Percentiles rank a stretch among this genome's conserved stretches.
phyloP scores from a whole-genome alignment of 106 monocot species.

The Allium cepa region DNA sequence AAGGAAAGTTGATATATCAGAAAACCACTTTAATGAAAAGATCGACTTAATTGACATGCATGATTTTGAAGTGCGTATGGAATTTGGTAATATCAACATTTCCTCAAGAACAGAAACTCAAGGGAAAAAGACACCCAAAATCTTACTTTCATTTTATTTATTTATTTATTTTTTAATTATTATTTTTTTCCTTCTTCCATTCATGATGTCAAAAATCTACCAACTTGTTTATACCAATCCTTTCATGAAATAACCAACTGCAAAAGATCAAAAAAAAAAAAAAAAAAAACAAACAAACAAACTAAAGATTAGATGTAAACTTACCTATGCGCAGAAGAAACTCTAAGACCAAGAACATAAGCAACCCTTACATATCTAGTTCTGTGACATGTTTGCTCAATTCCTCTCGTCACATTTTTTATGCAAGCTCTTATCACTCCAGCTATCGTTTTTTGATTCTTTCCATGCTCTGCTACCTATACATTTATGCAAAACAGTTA shows the following conservation, averaged over 20 bases:
- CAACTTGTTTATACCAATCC: no score
- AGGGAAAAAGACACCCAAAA: no score
- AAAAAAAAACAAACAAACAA: background rate
- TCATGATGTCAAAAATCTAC: no score
- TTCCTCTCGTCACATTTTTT: slow-evolving; percentile 27
- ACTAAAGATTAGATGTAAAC: background rate
- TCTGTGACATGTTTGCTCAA: background rate
- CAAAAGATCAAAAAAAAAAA: background rate
- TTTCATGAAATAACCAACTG: background rate
- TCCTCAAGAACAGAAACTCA: no score
- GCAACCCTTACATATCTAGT: slow-evolving; percentile 33
- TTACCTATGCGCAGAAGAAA: slow-evolving; percentile 48
- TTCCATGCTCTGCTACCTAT: slow-evolving; percentile 60
- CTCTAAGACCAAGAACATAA: slow-evolving; percentile 60
- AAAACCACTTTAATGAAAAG: no score
- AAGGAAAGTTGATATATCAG: no score
- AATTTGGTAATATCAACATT: no score
- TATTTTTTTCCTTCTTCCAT: no score
- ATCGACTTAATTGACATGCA: no score
- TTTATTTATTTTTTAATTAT: no score
- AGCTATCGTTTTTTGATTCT: slow-evolving; percentile 14
- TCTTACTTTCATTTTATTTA: no score
- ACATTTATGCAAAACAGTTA: background rate
- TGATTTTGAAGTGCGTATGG: no score
- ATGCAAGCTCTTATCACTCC: slow-evolving; percentile 7